Base-by-base conservation (phyloP, 805 yeast species). In the Candida tibetensis region DNA sequence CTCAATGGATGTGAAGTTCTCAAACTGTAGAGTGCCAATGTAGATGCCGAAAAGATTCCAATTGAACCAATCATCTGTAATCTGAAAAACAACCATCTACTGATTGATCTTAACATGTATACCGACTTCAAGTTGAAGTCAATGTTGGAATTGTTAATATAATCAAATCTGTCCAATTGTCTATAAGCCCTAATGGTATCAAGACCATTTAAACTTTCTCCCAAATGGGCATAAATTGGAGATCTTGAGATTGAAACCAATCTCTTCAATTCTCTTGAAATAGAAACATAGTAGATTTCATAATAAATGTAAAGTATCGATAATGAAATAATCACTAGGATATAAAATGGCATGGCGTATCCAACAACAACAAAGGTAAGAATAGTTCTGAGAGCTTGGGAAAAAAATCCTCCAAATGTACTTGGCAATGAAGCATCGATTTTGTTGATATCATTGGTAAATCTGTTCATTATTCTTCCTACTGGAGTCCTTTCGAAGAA, bases 21-120 rank as follows among this genome's bases (percentile, higher is more conserved):
- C 17, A 74, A 45, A 2, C 70, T 52, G 28, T 68, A 59, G 8
- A 74, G 48, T 0, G 80, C 69, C 51, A 79, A 52, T 3, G 71
- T 40, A 3, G 82, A 26, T 26, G 51, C 48, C 39, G 48, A 32
- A 41, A 53, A 40, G 3, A 58, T 40, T 5, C 61, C 51, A 17
- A 52, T 30, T 16, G 53, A 51, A 7, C 52, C 54, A 16, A 56
- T 48, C 18, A 49, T 41, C 35, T 56, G 59, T 29, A 58, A 47
- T 28, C 63, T 43, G 46, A 56, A 50, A 6, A 48, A 47, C 10
- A 58, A 43, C 63, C 63, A 58, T 30, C 63, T 41, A 40, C 53
- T 52, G 5, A 53, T 44, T 28, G 51, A 54, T 10, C 51, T 39
- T 21, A 53, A 42, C 45, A 44, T 46, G 32, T 49, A 54, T 39